Conservation (phyloP, 306 rosid species). For the Cucurbita ficifolia region DNA sequence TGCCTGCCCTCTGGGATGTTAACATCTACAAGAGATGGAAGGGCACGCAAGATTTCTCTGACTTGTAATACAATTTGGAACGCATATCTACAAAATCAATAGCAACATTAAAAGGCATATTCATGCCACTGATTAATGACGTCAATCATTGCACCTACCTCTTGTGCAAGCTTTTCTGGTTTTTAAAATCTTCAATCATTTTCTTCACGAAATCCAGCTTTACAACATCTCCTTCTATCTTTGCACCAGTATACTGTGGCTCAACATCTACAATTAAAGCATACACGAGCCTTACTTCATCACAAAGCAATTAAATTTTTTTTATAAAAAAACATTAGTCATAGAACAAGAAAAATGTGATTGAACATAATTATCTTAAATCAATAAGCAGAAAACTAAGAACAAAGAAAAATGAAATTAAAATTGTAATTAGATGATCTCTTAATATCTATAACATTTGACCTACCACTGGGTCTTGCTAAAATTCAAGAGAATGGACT, state of each 20-base stretch:
- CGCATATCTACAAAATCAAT: slow-evolving; percentile 52
- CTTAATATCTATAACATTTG: neutral
- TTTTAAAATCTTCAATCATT: slow-evolving; percentile 96
- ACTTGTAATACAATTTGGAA: slow-evolving; percentile 86
- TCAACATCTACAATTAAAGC: slow-evolving; percentile 68
- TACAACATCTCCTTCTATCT: slow-evolving; percentile 82
- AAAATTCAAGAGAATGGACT: neutral
- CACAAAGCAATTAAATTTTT: neutral
- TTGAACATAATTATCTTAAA: neutral
- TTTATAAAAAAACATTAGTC: neutral
- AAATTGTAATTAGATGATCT: neutral
- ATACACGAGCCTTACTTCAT: neutral
- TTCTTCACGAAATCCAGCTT: slow-evolving; percentile 84
- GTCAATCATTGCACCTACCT: slow-evolving; percentile 29
- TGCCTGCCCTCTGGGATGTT: slow-evolving; percentile 57
- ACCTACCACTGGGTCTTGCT: neutral
- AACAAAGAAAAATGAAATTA: neutral
- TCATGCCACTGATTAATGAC: neutral
- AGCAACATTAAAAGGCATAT: neutral
- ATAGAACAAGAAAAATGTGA: neutral
- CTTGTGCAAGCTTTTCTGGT: slow-evolving; percentile 75
- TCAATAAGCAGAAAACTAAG: neutral
- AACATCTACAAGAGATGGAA: slow-evolving; percentile 90
- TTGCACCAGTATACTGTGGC: slow-evolving; percentile 82
- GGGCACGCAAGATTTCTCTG: slow-evolving; percentile 54